These are phyloP conservation scores for Hypocrella siamensis DNA, from an alignment of 2,329 filamentous ascomycete genomes.

Conservation along the genomic window DNA sequence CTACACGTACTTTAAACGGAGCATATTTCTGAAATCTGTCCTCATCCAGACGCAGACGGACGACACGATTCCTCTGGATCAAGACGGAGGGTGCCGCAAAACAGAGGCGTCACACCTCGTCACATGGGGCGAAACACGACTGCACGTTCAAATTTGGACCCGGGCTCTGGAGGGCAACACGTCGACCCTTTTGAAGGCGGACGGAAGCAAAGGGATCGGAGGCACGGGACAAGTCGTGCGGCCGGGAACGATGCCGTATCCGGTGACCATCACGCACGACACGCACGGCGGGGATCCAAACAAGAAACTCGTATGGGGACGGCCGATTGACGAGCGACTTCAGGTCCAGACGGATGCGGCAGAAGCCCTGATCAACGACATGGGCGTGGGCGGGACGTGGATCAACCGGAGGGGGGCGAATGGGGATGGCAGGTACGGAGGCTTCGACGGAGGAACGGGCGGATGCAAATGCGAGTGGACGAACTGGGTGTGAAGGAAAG, in stretches of 20 bases:
- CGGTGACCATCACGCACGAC: slow-evolving; percentile 44
- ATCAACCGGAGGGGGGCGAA: slow-evolving; percentile 35
- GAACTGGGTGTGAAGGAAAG: slow-evolving; percentile 32
- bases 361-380: slow-evolving; percentile 30
- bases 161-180: slow-evolving; percentile 26
- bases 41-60: slow-evolving; percentile 28
- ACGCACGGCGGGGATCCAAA: slow-evolving; percentile 41
- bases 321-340: slow-evolving; percentile 30
- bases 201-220: slow-evolving; percentile 12
- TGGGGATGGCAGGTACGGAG: slow-evolving; percentile 33
- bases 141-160: slow-evolving; percentile 53
- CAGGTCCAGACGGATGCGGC: slow-evolving; percentile 26
- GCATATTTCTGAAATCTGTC: slow-evolving; percentile 60
- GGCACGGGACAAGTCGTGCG: slow-evolving; percentile 17
- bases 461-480: slow-evolving; percentile 47
- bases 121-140: slow-evolving; percentile 44
- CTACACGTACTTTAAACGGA: slow-evolving; percentile 81
- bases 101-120: slow-evolving; percentile 38
- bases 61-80: slow-evolving; percentile 29
- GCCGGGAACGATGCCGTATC: slow-evolving; percentile 48
- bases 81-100: slow-evolving; percentile 36
- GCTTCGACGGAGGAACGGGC: slow-evolving; percentile 46
- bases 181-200: slow-evolving; percentile 19
- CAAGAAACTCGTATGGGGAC: slow-evolving; percentile 38
- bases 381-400: slow-evolving; percentile 32